These are phyloP conservation scores for Tremellales sp. DNA, from an alignment of 1,284 basidiomycete species.

Conservation along the genomic window DNA sequence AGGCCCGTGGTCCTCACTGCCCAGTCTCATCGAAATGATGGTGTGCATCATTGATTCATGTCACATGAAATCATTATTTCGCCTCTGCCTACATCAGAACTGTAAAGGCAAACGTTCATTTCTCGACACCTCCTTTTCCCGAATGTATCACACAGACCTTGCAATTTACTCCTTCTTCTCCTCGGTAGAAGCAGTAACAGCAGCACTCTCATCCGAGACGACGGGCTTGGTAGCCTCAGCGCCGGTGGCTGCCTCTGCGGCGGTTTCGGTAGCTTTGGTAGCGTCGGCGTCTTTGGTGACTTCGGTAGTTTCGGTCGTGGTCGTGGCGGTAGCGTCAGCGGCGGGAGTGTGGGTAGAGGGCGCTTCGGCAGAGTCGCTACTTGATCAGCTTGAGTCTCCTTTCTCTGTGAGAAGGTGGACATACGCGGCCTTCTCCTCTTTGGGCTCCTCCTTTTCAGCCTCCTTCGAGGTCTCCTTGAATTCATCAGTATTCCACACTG, in stretches of 20 bases:
- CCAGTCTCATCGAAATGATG: too few species aligned
- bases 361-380: neutral
- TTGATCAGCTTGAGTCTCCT: neutral
- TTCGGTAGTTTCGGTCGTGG: conserved; percentile 1
- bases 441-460: conserved; percentile 34
- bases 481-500: conserved; percentile 1
- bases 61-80: too few species aligned
- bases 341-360: neutral
- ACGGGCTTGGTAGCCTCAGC: conserved; percentile 4
- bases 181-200: conserved; percentile 6
- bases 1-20: too few species aligned
- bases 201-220: neutral
- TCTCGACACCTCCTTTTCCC: conserved; percentile 1
- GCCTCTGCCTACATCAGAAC: too few species aligned
- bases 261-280: neutral
- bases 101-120: too few species aligned
- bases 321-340: neutral
- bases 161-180: conserved; percentile 27
- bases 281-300: neutral
- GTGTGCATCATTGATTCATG: too few species aligned
- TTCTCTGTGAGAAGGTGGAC: conserved; percentile 8
- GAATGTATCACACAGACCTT: too few species aligned
- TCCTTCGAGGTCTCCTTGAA: conserved; percentile 34
- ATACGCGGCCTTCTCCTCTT: conserved; percentile 24
- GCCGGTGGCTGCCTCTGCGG: conserved; percentile 5